These are phyloP conservation scores for Metschnikowia henanensis DNA, from an alignment of 805 yeast genomes.

Conservation along the genomic window DNA sequence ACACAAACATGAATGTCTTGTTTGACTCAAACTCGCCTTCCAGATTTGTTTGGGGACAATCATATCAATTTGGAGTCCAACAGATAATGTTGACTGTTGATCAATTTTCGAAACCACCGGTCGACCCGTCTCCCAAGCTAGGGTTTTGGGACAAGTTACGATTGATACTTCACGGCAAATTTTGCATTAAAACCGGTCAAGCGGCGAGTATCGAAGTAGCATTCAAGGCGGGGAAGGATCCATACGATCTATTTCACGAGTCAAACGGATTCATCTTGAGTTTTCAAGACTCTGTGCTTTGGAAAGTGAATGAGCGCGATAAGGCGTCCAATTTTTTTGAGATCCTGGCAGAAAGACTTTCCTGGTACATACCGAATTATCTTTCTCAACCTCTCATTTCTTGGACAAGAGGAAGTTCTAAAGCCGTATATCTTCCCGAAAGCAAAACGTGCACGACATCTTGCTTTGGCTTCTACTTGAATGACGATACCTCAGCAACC, in stretches of 20 bases:
- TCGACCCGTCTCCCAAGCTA: slow-evolving; percentile 79
- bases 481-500: slow-evolving; percentile 45
- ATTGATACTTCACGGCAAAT: slow-evolving; percentile 70
- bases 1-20: slow-evolving; percentile 55
- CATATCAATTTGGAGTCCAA: slow-evolving; percentile 81
- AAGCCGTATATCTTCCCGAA: slow-evolving; percentile 47
- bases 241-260: slow-evolving; percentile 65
- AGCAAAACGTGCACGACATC: slow-evolving; percentile 44
- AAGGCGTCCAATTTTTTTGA: slow-evolving; percentile 68
- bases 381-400: slow-evolving; percentile 48
- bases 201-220: slow-evolving; percentile 54
- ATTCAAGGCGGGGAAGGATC: slow-evolving; percentile 76
- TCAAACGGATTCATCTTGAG: slow-evolving; percentile 78
- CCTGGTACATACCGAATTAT: slow-evolving; percentile 78
- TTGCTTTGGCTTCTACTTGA: slow-evolving; percentile 50
- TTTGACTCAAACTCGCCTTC: slow-evolving; percentile 59
- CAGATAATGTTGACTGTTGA: slow-evolving; percentile 77
- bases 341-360: slow-evolving; percentile 59
- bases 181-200: slow-evolving; percentile 50
- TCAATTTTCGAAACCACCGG: slow-evolving; percentile 84
- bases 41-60: slow-evolving; percentile 79
- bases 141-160: slow-evolving; percentile 95
- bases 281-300: slow-evolving; percentile 61
- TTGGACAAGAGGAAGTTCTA: slow-evolving; percentile 55
- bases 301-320: slow-evolving; percentile 63